These are phyloP conservation scores for Aquanectria penicillioides DNA, from an alignment of 2,329 filamentous ascomycete genomes.

Conservation along the genomic window DNA sequence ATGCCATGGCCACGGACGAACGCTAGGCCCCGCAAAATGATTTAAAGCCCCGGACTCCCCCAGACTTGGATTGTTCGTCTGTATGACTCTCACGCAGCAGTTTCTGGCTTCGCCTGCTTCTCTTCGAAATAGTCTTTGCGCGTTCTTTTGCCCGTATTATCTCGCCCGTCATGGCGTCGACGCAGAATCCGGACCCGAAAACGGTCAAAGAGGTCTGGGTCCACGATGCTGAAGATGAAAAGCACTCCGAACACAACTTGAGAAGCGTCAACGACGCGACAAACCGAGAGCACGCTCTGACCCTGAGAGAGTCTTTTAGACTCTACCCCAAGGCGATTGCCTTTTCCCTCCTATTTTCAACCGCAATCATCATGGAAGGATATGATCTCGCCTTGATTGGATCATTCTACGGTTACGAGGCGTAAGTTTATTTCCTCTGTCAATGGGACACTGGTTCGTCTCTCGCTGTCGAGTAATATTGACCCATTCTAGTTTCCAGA, in stretches of 20 bases:
- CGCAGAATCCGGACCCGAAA: neutral
- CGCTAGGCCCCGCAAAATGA: constrained; percentile 3
- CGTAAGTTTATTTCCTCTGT: constrained; percentile 19
- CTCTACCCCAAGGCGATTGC: constrained; percentile 54
- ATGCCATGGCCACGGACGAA: constrained; percentile 1
- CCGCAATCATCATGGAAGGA: constrained; percentile 53
- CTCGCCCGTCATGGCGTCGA: neutral
- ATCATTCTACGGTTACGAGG: constrained; percentile 53
- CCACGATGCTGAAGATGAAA: constrained; percentile 3
- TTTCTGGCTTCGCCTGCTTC: neutral
- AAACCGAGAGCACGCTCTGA: constrained; percentile 51
- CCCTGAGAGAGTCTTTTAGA: constrained; percentile 47
- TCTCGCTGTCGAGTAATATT: neutral
- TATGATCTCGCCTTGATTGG: constrained; percentile 54
- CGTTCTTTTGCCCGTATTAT: neutral
- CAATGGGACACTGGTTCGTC: neutral
- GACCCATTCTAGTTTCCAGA: constrained; percentile 48
- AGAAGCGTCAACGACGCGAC: constrained; percentile 47
- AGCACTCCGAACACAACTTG: constrained; percentile 31
- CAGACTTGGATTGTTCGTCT: neutral
- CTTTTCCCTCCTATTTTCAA: constrained; percentile 55
- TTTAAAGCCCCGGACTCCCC: constrained; percentile 8
- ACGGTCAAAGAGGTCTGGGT: constrained; percentile 14
- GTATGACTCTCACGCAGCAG: neutral
- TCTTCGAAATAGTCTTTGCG: too few species aligned